These are phyloP conservation scores for Astrephomene gubernaculifera DNA, from an alignment of 139 green algal genomes.

Conservation along the genomic window DNA sequence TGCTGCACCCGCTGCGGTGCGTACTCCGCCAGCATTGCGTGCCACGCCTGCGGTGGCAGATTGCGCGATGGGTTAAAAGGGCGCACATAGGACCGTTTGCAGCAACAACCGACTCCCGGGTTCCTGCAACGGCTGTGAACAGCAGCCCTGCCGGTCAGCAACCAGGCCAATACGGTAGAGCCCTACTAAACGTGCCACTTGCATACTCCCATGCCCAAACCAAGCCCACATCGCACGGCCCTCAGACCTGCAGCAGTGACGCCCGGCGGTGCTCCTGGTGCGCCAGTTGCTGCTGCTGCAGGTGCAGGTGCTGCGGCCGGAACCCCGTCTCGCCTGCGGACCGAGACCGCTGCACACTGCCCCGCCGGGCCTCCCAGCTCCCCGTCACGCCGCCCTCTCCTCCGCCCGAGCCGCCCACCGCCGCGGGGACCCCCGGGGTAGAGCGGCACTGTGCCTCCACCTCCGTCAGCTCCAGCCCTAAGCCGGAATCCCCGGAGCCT, in stretches of 20 bases:
- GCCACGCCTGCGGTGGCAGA: slow-evolving; percentile 15
- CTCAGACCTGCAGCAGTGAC: neutral
- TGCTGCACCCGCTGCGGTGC: neutral
- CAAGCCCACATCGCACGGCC: neutral
- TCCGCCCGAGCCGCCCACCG: neutral
- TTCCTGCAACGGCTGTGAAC: no score
- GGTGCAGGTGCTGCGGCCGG: neutral
- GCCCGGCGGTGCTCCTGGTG: slow-evolving; percentile 35
- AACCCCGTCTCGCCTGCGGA: slow-evolving; percentile 3
- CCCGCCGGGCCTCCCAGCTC: neutral
- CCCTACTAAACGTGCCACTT: no score
- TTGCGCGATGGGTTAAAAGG: no score
- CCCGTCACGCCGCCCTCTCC: neutral
- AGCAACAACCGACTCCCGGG: no score
- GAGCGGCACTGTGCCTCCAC: no score
- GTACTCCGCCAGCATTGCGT: neutral
- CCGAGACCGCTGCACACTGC: slow-evolving; percentile 19
- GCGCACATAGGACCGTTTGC: no score
- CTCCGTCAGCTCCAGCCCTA: no score
- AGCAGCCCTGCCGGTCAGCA: no score
- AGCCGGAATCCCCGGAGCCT: no score
- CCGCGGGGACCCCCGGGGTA: neutral
- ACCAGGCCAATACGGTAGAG: no score
- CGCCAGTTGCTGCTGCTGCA: neutral
- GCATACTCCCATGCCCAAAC: neutral